Evolutionary conservation across 768 basidiomycete genomes (phyloP).

Genomic region (Lactifluus echinatus): DNA sequence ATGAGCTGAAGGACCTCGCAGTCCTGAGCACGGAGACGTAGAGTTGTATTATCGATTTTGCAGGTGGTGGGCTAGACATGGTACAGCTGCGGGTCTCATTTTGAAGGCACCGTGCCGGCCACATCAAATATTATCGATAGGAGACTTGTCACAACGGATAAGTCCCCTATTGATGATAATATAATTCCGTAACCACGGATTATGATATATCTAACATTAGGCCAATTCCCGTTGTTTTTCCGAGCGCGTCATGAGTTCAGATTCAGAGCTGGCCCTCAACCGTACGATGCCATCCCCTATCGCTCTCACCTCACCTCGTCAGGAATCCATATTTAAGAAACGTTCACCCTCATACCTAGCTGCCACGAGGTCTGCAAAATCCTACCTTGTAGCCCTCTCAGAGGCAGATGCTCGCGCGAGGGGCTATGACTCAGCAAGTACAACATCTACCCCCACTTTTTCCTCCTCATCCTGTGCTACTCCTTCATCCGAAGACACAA

Average conservation of each 20-base stretch:
- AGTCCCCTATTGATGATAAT: no score
- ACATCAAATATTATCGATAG: no score
- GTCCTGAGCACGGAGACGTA: slow-evolving; percentile 70
- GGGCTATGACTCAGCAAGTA: slow-evolving; percentile 33
- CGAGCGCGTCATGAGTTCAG: not conserved
- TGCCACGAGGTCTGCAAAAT: slow-evolving; percentile 43
- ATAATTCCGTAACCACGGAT: no score
- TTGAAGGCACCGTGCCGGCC: no score
- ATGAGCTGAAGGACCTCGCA: slow-evolving; percentile 79
- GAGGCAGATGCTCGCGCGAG: slow-evolving; percentile 63
- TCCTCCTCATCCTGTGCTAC: slow-evolving; percentile 71
- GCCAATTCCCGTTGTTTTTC: no score
- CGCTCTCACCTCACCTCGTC: slow-evolving; percentile 27
- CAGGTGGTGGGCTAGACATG: slow-evolving; percentile 42
- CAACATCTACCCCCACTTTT: slow-evolving; percentile 59
- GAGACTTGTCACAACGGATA: no score
- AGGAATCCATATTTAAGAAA: slow-evolving; percentile 46
- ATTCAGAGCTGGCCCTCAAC: not conserved
- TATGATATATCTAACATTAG: no score
- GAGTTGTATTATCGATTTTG: slow-evolving; percentile 58
- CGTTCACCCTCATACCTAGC: slow-evolving; percentile 29
- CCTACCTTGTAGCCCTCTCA: slow-evolving; percentile 53
- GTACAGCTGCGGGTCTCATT: no score
- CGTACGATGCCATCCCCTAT: slow-evolving; percentile 22
- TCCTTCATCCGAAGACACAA: slow-evolving; percentile 57